A percentile compares a stretch with the other conserved stretches of the same genome.
Evolutionary conservation across 805 yeast genomes (phyloP).

Genomic region (Wickerhamiella occidentalis): DNA sequence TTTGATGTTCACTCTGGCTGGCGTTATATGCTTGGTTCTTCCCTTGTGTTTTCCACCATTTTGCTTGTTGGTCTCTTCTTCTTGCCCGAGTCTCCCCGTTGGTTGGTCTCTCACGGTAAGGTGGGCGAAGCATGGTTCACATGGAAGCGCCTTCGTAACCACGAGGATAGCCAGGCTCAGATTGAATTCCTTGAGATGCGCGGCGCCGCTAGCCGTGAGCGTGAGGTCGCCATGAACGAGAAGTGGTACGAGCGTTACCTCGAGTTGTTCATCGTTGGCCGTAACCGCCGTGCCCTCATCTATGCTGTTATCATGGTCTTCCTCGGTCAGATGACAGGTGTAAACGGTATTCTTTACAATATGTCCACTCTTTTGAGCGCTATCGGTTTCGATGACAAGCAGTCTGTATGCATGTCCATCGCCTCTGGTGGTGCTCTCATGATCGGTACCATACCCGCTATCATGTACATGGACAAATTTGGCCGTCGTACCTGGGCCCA

Average conservation of each 20-base stretch:
- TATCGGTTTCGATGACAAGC: constrained; percentile 42
- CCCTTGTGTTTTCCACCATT: constrained; percentile 44
- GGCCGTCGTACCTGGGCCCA: constrained; percentile 51
- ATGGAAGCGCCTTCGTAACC: constrained; percentile 46
- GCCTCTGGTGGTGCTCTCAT: constrained; percentile 56
- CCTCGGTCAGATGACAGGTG: constrained; percentile 47
- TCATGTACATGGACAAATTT: constrained; percentile 32
- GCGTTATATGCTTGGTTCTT: constrained; percentile 56
- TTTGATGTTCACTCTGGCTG: constrained; percentile 45
- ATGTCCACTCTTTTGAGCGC: constrained; percentile 44
- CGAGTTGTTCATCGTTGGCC: constrained; percentile 43
- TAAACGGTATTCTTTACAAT: constrained; percentile 54
- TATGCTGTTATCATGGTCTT: constrained; percentile 42
- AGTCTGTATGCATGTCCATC: constrained; percentile 52
- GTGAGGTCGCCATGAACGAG: constrained; percentile 24
- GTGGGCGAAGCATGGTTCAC: constrained; percentile 36
- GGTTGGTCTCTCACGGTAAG: constrained; percentile 40
- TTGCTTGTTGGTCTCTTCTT: constrained; percentile 41
- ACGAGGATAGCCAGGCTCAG: constrained; percentile 32
- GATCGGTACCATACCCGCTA: constrained; percentile 56
- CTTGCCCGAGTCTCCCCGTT: constrained; percentile 53
- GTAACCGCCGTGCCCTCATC: constrained; percentile 49
- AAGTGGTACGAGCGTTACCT: constrained; percentile 34
- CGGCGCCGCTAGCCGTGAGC: constrained; percentile 39
- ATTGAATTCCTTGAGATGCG: constrained; percentile 48